These are phyloP conservation scores for Rhizopogon parksii DNA, from an alignment of 1,284 basidiomycete genomes.

Conservation along the genomic window DNA sequence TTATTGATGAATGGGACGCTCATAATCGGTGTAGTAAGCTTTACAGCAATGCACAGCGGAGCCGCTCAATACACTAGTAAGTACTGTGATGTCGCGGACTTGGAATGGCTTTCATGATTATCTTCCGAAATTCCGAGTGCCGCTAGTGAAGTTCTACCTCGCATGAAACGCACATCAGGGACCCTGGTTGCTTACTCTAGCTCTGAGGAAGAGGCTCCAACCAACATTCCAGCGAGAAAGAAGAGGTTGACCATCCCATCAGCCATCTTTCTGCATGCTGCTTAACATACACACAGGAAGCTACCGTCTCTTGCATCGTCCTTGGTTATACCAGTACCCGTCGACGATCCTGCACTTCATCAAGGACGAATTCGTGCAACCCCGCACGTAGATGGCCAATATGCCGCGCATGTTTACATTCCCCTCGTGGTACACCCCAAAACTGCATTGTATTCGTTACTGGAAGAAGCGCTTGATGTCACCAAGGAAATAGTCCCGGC, in stretches of 20 bases:
- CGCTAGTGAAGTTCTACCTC: not conserved
- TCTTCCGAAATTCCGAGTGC: not conserved
- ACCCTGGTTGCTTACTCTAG: conserved; percentile 27
- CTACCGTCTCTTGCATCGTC: conserved; percentile 51
- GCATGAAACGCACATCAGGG: conserved; percentile 20
- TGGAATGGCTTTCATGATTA: conserved; percentile 3
- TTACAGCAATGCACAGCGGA: not conserved
- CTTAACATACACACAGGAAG: conserved; percentile 37
- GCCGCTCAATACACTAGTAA: no score
- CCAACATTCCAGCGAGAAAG: conserved; percentile 13
- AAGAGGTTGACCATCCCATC: conserved; percentile 19
- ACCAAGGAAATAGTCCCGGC: conserved; percentile 40
- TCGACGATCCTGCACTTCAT: conserved; percentile 64
- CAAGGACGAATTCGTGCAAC: conserved; percentile 70
- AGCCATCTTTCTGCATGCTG: not conserved
- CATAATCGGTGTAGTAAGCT: conserved; percentile 28
- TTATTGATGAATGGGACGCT: conserved; percentile 71
- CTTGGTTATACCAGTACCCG: conserved; percentile 38
- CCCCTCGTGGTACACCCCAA: conserved; percentile 41
- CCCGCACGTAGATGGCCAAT: conserved; percentile 78
- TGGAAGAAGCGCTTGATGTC: conserved; percentile 40
- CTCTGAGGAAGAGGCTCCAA: conserved; percentile 27
- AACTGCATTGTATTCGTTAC: conserved; percentile 38
- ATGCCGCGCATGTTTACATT: conserved; percentile 68
- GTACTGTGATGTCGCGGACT: no score